Evolutionary conservation across 768 basidiomycete species (phyloP).

Genomic region (Leccinum broughii): DNA sequence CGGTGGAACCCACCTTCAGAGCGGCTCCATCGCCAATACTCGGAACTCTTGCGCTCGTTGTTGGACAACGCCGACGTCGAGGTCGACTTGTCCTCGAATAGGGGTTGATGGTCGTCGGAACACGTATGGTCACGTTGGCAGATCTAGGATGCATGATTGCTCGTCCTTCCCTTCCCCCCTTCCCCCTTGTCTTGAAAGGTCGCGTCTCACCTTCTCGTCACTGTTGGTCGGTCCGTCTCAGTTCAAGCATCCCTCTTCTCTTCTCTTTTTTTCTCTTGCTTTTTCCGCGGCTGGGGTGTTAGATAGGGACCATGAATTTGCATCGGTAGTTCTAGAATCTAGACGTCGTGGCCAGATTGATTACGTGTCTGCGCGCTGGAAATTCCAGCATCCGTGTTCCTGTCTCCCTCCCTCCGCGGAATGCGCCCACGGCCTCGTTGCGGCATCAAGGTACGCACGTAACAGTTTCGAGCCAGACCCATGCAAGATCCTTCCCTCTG

Average conservation of each 20-base stretch:
- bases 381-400: not conserved
- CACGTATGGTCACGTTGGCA: not conserved
- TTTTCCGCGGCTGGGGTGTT: not conserved
- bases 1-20: constrained; percentile 38
- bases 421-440: not conserved
- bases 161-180: too few relatives aligned
- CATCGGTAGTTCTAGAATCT: not conserved
- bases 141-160: not conserved
- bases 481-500: not conserved
- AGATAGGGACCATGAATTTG: not conserved
- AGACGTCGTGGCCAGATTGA: not conserved
- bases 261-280: not conserved
- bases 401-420: not conserved
- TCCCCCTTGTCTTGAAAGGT: not conserved
- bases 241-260: not conserved
- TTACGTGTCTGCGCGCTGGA: not conserved
- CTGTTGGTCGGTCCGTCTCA: not conserved
- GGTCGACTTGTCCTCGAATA: constrained; percentile 19
- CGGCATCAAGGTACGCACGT: not conserved
- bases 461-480: not conserved
- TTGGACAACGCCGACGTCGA: constrained; percentile 51
- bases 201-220: not conserved
- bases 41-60: constrained; percentile 57
- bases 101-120: not conserved
- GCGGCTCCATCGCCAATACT: constrained; percentile 57